Percentiles rank a stretch among this genome's conserved stretches.
Evolutionary conservation across 441 rosid genomes (phyloP).

Genomic region (Dalechampia spathulata): DNA sequence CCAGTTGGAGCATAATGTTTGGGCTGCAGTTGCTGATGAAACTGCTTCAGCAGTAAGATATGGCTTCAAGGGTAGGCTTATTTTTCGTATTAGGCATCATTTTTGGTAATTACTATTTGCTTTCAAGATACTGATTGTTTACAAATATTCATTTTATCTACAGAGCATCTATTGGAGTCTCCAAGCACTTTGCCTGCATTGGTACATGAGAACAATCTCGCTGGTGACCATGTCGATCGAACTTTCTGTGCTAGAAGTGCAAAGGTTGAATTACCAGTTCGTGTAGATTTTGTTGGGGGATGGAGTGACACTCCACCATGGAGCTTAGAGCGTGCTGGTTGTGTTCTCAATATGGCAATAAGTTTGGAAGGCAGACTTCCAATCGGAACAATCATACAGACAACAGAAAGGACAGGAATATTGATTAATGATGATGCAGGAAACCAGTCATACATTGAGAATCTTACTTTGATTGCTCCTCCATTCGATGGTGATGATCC

Average conservation of each 20-base stretch:
- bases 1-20: conserved; percentile 61
- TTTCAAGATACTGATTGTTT: too few species aligned
- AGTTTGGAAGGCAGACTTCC: conserved; percentile 78
- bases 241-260: conserved; percentile 40
- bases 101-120: background rate
- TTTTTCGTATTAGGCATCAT: background rate
- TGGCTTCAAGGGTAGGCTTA: conserved; percentile 66
- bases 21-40: conserved; percentile 96
- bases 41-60: conserved; percentile 94
- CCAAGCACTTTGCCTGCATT: conserved; percentile 20
- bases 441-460: conserved; percentile 40
- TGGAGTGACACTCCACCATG: conserved; percentile 99
- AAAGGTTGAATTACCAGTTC: conserved; percentile 83
- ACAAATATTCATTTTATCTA: too few species aligned
- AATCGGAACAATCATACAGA: conserved; percentile 74
- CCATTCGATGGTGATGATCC: conserved; percentile 62
- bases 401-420: conserved; percentile 49
- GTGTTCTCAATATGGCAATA: conserved; percentile 88
- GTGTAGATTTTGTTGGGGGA: conserved; percentile 93
- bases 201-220: conserved; percentile 18
- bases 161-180: conserved; percentile 61
- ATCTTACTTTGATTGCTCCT: conserved; percentile 41
- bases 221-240: conserved; percentile 18
- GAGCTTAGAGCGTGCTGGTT: conserved; percentile 94
- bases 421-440: conserved; percentile 66